Base-by-base conservation (phyloP, 257 asterid genomes). In the Ajuga chamaepitys region DNA sequence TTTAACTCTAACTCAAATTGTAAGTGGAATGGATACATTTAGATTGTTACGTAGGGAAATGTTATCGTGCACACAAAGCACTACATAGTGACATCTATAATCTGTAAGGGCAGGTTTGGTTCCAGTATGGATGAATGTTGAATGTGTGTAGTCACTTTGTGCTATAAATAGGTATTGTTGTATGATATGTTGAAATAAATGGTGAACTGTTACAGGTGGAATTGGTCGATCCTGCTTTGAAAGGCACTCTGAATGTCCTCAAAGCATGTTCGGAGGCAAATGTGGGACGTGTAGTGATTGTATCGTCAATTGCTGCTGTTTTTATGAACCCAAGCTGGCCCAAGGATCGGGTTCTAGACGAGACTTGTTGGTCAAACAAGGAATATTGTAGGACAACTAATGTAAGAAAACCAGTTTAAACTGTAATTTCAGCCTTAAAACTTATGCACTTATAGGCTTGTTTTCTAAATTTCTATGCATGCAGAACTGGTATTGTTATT, bases 401-500 rank as follows among this genome's bases (percentile, higher is more conserved):
- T 18, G 98, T 91, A 76, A 68, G 10, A 17, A 50, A 12, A 14
- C 24, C 25, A 44, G 5, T 7, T 22, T 30, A 25, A 47, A 10
- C 55, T 37, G 47, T 26, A 7, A 24, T 17, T 21, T 53, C 16
- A 16, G 16, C 20, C n/a, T 34, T 44, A 41, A 18, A 58, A 25
- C 16, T 30, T 50, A 32, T 70, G 58, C 50, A 68, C 20, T 30
- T 9, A 13, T 35, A 32, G 28, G 24, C 20, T 63, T 55, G 34
- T 44, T 51, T 20, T 41, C 28, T 34, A 9, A 7, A 21, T 40
- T 9, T 9, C 0, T 56, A 34, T 64, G 42, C 58, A 8, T 59
- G 16, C 84, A 88, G 98, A 81, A 88, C 51, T 88, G 96, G 98
- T 91, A 91, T 70, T 80, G 76, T 70, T 78, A 48, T 61, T 81